Evolutionary conservation across 805 yeast species (phyloP).

Genomic region (Sporopachydermia quercuum): DNA sequence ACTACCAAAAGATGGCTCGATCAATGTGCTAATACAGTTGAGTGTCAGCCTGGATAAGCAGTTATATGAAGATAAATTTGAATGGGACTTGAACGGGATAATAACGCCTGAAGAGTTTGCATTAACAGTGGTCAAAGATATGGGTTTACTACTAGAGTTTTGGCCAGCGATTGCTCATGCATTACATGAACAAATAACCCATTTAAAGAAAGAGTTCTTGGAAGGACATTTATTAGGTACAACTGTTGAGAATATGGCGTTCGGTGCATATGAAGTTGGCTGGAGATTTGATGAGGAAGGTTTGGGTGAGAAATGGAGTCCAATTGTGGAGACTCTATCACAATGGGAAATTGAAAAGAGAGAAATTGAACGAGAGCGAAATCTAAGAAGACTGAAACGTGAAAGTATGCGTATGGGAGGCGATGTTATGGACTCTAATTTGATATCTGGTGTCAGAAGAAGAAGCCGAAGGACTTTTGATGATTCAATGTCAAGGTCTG

Average conservation of each 20-base stretch:
- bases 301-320: conserved; percentile 75
- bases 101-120: conserved; percentile 81
- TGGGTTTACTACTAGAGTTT: conserved; percentile 77
- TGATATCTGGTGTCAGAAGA: neutral
- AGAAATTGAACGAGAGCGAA: conserved; percentile 89
- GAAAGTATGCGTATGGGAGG: conserved; percentile 68
- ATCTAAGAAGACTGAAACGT: conserved; percentile 80
- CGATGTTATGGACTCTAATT: conserved; percentile 24
- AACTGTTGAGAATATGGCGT: conserved; percentile 41
- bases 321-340: conserved; percentile 70
- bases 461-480: neutral
- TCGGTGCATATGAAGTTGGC: conserved; percentile 49
- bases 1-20: conserved; percentile 48
- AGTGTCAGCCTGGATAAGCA: conserved; percentile 73
- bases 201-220: conserved; percentile 66
- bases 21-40: conserved; percentile 67
- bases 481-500: neutral
- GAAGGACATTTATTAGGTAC: conserved; percentile 45
- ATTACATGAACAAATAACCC: conserved; percentile 62
- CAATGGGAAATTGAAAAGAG: conserved; percentile 91
- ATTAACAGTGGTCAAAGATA: conserved; percentile 60
- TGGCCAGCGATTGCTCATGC: conserved; percentile 81
- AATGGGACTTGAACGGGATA: conserved; percentile 62
- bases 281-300: conserved; percentile 60
- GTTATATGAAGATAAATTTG: conserved; percentile 81